Evolutionary conservation across 352 stramenopile genomes (phyloP).

Genomic region (Phytophthora pisi): DNA sequence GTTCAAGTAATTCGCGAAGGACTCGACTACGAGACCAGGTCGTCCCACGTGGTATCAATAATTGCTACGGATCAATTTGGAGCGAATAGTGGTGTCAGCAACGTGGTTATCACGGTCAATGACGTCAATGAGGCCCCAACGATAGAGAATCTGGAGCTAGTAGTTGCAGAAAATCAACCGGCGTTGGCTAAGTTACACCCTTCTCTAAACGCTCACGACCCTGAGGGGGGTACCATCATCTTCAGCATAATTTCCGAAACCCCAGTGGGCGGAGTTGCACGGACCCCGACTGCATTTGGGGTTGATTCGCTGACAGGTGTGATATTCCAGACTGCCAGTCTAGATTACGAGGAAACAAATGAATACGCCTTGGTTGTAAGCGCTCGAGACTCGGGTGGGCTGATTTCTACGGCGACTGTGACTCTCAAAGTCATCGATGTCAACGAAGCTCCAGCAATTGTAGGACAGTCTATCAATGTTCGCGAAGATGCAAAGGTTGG

Average conservation of each 20-base stretch:
- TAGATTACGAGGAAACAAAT: slow-evolving; percentile 46
- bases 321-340: slow-evolving; percentile 33
- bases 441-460: slow-evolving; percentile 29
- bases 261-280: neutral
- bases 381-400: slow-evolving; percentile 18
- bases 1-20: slow-evolving; percentile 10
- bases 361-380: slow-evolving; percentile 25
- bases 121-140: slow-evolving; percentile 30
- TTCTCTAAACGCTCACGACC: slow-evolving; percentile 21
- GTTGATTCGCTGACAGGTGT: slow-evolving; percentile 47
- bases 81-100: slow-evolving; percentile 17
- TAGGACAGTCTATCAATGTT: slow-evolving; percentile 15
- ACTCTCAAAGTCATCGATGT: slow-evolving; percentile 22
- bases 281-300: slow-evolving; percentile 40
- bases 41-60: slow-evolving; percentile 18
- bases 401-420: slow-evolving; percentile 23
- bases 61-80: slow-evolving; percentile 23
- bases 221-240: slow-evolving; percentile 21
- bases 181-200: slow-evolving; percentile 21
- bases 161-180: slow-evolving; percentile 26
- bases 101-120: slow-evolving; percentile 22
- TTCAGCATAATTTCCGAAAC: slow-evolving; percentile 30
- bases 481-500: slow-evolving; percentile 24
- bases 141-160: slow-evolving; percentile 13
- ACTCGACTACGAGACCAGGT: slow-evolving; percentile 36